Percentiles rank a stretch among this genome's conserved stretches.
Evolutionary conservation across 345 rosid genomes (phyloP).

Genomic region (Ailanthus altissimus): DNA sequence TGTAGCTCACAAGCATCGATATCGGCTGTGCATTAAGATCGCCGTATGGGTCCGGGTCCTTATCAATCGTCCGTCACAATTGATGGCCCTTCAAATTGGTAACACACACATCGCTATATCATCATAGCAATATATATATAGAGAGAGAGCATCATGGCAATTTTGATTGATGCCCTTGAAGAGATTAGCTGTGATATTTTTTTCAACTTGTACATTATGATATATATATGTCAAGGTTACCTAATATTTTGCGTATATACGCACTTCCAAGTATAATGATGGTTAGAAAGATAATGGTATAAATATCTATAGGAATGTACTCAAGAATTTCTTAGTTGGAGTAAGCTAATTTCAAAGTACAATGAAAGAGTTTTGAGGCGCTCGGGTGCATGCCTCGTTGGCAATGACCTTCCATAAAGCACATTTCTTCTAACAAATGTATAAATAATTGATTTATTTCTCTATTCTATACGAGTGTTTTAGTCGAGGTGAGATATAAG

Average conservation of each 20-base stretch:
- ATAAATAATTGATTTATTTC: too few relatives aligned
- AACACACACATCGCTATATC: slow-evolving; percentile 1
- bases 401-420: too few relatives aligned
- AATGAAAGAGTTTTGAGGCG: too few relatives aligned
- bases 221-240: slow-evolving; percentile 1
- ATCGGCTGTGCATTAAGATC: neutral
- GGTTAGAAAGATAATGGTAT: neutral
- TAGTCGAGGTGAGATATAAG: too few relatives aligned
- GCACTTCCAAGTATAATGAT: slow-evolving; percentile 11
- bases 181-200: neutral
- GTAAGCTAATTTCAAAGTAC: neutral
- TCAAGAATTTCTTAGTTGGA: neutral
- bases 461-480: too few relatives aligned
- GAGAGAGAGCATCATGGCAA: slow-evolving; percentile 21
- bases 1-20: slow-evolving; percentile 36
- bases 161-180: slow-evolving; percentile 17
- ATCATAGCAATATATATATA: neutral
- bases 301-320: neutral
- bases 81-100: too few relatives aligned
- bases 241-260: slow-evolving; percentile 21
- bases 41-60: neutral
- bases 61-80: slow-evolving; percentile 5
- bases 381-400: too few relatives aligned
- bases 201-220: slow-evolving; percentile 39
- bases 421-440: too few relatives aligned